Conservation (phyloP, 2,329 filamentous ascomycete genomes). For the Fusarium ramigenum region DNA sequence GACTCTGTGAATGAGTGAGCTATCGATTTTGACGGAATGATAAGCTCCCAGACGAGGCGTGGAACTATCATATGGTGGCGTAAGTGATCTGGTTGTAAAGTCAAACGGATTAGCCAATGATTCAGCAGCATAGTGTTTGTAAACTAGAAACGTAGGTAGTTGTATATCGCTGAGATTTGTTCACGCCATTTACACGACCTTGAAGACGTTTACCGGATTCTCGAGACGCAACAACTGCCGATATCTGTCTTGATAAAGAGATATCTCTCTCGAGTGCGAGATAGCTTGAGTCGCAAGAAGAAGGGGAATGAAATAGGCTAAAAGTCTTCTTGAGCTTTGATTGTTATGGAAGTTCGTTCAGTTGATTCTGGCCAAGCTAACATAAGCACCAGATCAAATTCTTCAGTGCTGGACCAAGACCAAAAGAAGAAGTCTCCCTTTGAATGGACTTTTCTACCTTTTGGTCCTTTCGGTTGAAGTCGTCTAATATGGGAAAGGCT, state of each 20-base stretch:
- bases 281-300: neutral
- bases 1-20: neutral
- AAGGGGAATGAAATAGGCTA: accelerated
- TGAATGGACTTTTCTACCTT: no score
- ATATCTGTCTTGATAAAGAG: no score
- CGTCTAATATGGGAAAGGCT: neutral
- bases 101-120: neutral
- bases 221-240: neutral
- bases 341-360: accelerated
- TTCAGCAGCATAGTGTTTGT: no score
- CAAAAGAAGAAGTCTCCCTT: accelerated
- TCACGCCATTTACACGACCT: neutral
- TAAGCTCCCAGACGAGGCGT: no score
- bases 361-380: neutral
- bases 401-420: neutral
- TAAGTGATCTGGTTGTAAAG: neutral
- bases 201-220: neutral
- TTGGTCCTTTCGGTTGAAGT: no score
- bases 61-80: neutral
- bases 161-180: neutral
- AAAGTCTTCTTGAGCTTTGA: neutral
- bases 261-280: accelerated
- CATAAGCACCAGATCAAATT: neutral
- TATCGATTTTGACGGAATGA: neutral
- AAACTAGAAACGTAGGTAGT: neutral